Percentiles rank a stretch among this genome's conserved stretches.
Conservation (phyloP, 768 basidiomycete species). For the Boletus rubropictus region DNA sequence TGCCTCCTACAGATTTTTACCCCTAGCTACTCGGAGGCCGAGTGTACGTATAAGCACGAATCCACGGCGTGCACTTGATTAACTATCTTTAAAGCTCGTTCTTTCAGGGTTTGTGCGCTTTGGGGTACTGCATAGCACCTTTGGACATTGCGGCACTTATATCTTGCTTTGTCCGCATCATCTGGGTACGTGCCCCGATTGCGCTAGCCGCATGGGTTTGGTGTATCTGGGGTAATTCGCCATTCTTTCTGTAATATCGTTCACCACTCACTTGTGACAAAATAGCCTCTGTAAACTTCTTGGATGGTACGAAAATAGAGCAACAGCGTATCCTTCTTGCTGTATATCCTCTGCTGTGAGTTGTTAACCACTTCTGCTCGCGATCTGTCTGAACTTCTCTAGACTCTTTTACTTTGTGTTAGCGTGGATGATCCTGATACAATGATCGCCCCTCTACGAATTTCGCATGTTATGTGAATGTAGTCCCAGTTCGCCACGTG, state of each 20-base stretch:
- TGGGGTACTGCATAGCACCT: slow-evolving; percentile 94
- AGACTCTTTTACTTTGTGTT: slow-evolving; percentile 92
- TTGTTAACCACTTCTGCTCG: slow-evolving; percentile 9
- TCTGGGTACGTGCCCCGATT: slow-evolving; percentile 84
- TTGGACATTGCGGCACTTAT: slow-evolving; percentile 86
- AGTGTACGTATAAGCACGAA: slow-evolving; percentile 50
- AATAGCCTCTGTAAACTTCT: slow-evolving; percentile 87
- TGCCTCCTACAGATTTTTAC: not conserved
- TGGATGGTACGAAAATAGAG: slow-evolving; percentile 92
- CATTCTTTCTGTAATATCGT: not conserved
- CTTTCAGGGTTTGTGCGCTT: slow-evolving; percentile 91
- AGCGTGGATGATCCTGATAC: slow-evolving; percentile 96
- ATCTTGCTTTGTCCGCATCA: slow-evolving; percentile 74
- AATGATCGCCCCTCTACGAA: slow-evolving; percentile 35
- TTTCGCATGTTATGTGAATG: slow-evolving; percentile 11
- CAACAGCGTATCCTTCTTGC: slow-evolving; percentile 86
- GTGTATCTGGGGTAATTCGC: slow-evolving; percentile 87
- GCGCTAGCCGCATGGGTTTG: slow-evolving; percentile 87
- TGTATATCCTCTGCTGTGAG: slow-evolving; percentile 92
- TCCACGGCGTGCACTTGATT: not conserved
- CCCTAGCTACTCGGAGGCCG: slow-evolving; percentile 71
- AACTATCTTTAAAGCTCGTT: slow-evolving; percentile 56
- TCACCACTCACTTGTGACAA: slow-evolving; percentile 1
- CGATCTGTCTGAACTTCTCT: slow-evolving; percentile 2
- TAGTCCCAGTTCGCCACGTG: slow-evolving; percentile 8